phyloP scores from a whole-genome alignment of 1,139 yeast species.

The Lodderomyces pseudojiufengensis region DNA sequence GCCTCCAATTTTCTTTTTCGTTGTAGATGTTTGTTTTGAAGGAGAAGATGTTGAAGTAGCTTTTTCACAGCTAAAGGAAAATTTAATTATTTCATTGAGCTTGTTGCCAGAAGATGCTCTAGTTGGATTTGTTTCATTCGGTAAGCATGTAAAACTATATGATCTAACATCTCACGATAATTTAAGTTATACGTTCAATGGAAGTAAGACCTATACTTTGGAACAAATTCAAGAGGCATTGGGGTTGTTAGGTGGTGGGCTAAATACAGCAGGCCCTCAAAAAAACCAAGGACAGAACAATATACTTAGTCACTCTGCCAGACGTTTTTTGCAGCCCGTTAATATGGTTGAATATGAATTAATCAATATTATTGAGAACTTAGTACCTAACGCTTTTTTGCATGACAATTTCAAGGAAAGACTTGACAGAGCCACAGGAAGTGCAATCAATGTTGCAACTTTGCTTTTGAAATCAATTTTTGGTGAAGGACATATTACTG shows the following conservation, averaged over 20 bases:
- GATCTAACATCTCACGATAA: slow-evolving; percentile 41
- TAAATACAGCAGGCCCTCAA: slow-evolving; percentile 17
- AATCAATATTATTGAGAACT: slow-evolving; percentile 49
- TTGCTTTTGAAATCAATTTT: slow-evolving; percentile 44
- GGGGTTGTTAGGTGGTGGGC: slow-evolving; percentile 47
- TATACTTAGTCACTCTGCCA: slow-evolving; percentile 27
- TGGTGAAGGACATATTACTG: slow-evolving; percentile 42
- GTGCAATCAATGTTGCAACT: slow-evolving; percentile 62
- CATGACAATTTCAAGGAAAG: slow-evolving; percentile 44
- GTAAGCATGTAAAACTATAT: slow-evolving; percentile 62
- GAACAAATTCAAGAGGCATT: slow-evolving; percentile 51
- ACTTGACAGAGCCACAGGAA: slow-evolving; percentile 59
- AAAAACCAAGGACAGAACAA: slow-evolving; percentile 5
- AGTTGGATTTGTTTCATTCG: slow-evolving; percentile 59
- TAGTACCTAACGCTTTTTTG: slow-evolving; percentile 53
- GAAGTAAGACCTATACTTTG: slow-evolving; percentile 49
- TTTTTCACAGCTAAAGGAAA: slow-evolving; percentile 50
- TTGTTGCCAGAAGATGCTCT: slow-evolving; percentile 58
- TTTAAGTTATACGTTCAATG: slow-evolving; percentile 49
- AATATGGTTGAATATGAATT: slow-evolving; percentile 55
- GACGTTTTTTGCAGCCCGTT: slow-evolving; percentile 44
- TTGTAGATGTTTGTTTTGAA: slow-evolving; percentile 66
- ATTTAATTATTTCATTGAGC: slow-evolving; percentile 49
- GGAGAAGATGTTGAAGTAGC: slow-evolving; percentile 37
- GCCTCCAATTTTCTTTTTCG: slow-evolving; percentile 56